Base-by-base conservation (phyloP, 306 rosid species). In the Clitoria ternatea region DNA sequence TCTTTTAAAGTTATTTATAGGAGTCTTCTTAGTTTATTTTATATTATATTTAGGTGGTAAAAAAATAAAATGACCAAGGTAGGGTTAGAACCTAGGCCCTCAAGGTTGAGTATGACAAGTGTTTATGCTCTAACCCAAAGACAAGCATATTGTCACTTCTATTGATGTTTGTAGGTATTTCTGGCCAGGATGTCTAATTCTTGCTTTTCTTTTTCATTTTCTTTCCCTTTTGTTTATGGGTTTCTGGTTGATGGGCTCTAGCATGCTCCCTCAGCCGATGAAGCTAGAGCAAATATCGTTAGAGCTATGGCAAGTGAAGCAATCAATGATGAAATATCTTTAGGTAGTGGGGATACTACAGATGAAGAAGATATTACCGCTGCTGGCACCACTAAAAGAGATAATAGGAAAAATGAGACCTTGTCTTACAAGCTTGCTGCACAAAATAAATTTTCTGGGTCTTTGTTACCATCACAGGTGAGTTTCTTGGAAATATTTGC, bases 401-500 rank as follows among this genome's bases (percentile, higher is more conserved):
- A 37, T 68, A 61, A 52, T 30, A 71, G 49, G 35, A 70, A 66
- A 48, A 45, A 14, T 5, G 66, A 42, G 30, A 61, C 64, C 26
- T 81, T 66, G 48, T 61, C 72, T 69, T n/a, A 1, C 75, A 77
- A 73, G 66, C 73, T 85, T 27, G 35, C 68, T 29, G 53, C 55
- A 75, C 86, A 78, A 74, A 85, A 20, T 61, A 42, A 26, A 10
- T 82, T 72, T 29, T 47, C 88, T 0, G 92, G 92, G 62, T 77
- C 87, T 61, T 65, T 90, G 67, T 69, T 89, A 71, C 98, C 98
- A 62, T 81, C 89, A 17, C 79, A 85, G 89, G 97, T 90, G 64
- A 68, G 83, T 57, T 84, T 45, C 49, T 66, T 74, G 75, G 62
- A 29, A 39, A 52, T 22, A 35, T 61, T 72, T 37, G 15, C 40